Base-by-base conservation (phyloP, 2,329 filamentous ascomycete species). In the Trichoderma citrinoviride region DNA sequence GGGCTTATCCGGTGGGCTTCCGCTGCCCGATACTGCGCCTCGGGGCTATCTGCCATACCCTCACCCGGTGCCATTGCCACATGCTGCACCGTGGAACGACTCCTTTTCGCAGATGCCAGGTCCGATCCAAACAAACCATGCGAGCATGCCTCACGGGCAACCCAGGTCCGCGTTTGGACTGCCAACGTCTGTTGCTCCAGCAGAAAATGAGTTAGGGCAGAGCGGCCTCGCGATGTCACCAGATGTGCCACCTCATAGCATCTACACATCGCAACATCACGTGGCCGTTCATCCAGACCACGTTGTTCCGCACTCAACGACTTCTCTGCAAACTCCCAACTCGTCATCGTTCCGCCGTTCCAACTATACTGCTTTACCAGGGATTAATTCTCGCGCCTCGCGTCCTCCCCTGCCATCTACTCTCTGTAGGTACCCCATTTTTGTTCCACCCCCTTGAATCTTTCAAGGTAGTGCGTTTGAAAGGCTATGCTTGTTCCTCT, bases 11-110 rank as follows among this genome's bases (percentile, higher is more conserved):
- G 66, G 68, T 52, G 61, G 70, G 37, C 67, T 72, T 56, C 68
- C 72, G 53, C 68, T 69, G 44, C 72, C 72, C 17, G 65, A 70
- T 46, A 52, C 71, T 56, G 65, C 65, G 27, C 60, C 70, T 61
- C 66, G 70, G 21, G 50, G 64, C 43, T 47, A 40, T 47, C 44
- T 55, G 17, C 54, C 61, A 43, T 67, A 71, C 33, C 47, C 52
- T 33, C 61, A 73, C 50, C 33, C 64, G 17, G 65, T 64, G 21
- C 17, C 44, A 19, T 56, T 56, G 3, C n/a, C 55, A 33, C 58
- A 57, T 21, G 4, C 14, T 21, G 37, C 46, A 25, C 53, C 43
- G 14, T 67, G 65, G 65, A 12, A 15, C 14, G 27, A 56, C 33
- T 41, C 25, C 41, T 37, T 50, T 54, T 14, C 37, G 29, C 60